A percentile compares a stretch with the other conserved stretches of the same genome.
phyloP scores from a whole-genome alignment of 192 early-diverging fungal genomes.

The Coemansia sp. region DNA sequence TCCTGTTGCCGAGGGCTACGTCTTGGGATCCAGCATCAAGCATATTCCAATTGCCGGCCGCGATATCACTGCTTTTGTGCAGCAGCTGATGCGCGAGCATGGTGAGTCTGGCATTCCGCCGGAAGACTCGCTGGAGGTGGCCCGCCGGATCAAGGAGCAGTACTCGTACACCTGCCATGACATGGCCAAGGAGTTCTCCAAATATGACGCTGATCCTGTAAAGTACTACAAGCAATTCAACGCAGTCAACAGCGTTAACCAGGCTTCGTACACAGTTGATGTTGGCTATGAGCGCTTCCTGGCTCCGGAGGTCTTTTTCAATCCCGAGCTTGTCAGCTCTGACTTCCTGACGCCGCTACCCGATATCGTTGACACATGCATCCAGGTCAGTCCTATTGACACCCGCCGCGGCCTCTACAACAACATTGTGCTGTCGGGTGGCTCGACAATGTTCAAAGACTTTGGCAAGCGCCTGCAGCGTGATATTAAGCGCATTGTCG shows the following conservation, averaged over 20 bases:
- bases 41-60: constrained; percentile 98
- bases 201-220: constrained; percentile 84
- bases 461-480: constrained; percentile 92
- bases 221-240: constrained; percentile 89
- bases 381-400: constrained; percentile 97
- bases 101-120: constrained; percentile 92
- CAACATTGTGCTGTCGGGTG: constrained; percentile 99
- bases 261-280: constrained; percentile 86
- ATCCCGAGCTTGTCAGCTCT: constrained; percentile 95
- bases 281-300: constrained; percentile 98
- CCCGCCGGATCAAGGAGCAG: constrained; percentile 94
- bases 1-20: constrained; percentile 97
- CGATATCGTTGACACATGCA: constrained; percentile 92
- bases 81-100: constrained; percentile 95
- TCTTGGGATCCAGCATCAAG: constrained; percentile 96
- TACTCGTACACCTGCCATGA: constrained; percentile 96
- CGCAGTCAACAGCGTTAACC: constrained; percentile 80
- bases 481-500: constrained; percentile 87
- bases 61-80: constrained; percentile 97
- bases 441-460: constrained; percentile 99
- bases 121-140: constrained; percentile 93
- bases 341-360: constrained; percentile 96
- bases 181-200: constrained; percentile 96
- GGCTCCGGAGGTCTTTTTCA: constrained; percentile 99
- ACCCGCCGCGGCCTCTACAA: constrained; percentile 95